Conservation (phyloP, 495 filamentous ascomycete genomes). For the Pyrenula massariospora region DNA sequence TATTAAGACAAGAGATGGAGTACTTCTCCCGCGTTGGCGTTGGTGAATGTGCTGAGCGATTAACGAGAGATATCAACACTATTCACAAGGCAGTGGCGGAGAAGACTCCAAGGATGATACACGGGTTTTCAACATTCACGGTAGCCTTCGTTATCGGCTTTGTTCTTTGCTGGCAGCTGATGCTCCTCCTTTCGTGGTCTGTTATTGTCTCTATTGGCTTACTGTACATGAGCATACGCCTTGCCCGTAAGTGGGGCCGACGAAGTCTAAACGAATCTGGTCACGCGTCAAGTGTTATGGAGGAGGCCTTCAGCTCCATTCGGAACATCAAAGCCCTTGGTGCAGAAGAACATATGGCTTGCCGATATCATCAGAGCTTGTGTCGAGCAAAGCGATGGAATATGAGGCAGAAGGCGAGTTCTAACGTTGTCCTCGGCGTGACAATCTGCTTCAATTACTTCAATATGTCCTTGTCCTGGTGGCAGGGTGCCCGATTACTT, state of each 20-base stretch:
- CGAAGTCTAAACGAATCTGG: constrained; percentile 16
- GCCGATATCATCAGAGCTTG: not conserved
- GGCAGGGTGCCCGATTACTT: constrained; percentile 15
- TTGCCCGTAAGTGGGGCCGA: constrained; percentile 6
- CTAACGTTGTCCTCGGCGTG: too few relatives aligned
- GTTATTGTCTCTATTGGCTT: constrained; percentile 27
- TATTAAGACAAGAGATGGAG: too few relatives aligned
- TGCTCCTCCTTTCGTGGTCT: constrained; percentile 28
- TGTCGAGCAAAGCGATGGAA: not conserved
- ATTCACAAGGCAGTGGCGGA: too few relatives aligned
- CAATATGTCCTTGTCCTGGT: constrained; percentile 7
- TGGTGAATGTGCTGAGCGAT: too few relatives aligned
- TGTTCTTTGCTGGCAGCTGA: constrained; percentile 32
- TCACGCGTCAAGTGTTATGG: constrained; percentile 29
- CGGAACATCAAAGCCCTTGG: constrained; percentile 42
- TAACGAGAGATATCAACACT: too few relatives aligned
- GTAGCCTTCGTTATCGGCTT: constrained; percentile 40
- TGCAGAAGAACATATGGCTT: constrained; percentile 24
- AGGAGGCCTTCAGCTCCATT: constrained; percentile 35
- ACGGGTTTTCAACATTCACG: too few relatives aligned
- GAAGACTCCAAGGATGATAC: too few relatives aligned
- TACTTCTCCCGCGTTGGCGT: too few relatives aligned
- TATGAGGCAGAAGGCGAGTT: too few relatives aligned
- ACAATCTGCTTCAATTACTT: constrained; percentile 12
- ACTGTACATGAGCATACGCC: constrained; percentile 9